Base-by-base conservation (phyloP, 129 eudicot species). In the Helianthus tuberosus region DNA sequence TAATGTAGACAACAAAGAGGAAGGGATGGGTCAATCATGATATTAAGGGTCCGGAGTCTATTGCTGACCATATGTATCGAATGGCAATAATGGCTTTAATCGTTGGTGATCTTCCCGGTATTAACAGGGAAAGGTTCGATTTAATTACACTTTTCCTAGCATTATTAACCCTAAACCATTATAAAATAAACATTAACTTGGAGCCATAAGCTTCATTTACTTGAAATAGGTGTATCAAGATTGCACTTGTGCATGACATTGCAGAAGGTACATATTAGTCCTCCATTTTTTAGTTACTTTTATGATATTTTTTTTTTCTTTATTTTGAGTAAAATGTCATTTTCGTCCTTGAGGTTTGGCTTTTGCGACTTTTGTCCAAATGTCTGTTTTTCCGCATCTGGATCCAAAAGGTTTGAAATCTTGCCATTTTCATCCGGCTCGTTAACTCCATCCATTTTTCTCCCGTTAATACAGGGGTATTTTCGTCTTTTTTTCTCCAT, bases 171-270 rank as follows among this genome's bases (percentile, higher is more conserved):
- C 20, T 64, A 35, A 48, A 25, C 44, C 10, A 15, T 59, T 43
- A 20, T 13, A 29, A 63, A 35, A 61, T 13, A 61, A 61, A 32
- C 23, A 46, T 44, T 44, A 47, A 23, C 39, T 57, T 54, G 5
- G 17, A 61, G 46, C 32, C 66, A 13, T 13, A 32, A 61, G 12
- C 46, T 61, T 61, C 13, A 8, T 32, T 61, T 61, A 61, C 66
- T 80, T 17, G 36, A 38, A 81, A 29, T 85, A 93, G 98, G 96
- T 90, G 97, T 75, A 86, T 93, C 88, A 93, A 93, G 96, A 81
- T 93, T 79, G 98, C 98, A 69, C 82, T 93, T 73, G 97, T 93
- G 77, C 98, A 93, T 74, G 98, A 93, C 89, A 93, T 93, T 83
- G 98, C 98, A 13, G 98, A 93, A 90, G 98, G 98, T 93, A 85